Conservation (phyloP, 768 basidiomycete species). For the Auricularia auricula-judae region DNA sequence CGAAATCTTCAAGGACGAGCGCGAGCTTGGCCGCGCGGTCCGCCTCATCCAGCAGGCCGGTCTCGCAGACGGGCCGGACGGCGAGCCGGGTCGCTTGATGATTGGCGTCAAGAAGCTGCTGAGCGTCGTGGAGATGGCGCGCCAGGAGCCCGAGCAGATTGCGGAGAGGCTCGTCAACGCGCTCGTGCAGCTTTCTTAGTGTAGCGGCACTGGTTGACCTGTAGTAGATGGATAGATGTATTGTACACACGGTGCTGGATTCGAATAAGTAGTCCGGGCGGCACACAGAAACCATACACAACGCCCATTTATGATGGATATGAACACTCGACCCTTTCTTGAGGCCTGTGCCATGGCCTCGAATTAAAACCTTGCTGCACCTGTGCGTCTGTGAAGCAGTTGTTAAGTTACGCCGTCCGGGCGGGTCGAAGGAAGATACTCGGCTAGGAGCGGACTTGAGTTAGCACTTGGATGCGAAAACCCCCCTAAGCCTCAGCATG, state of each 20-base stretch:
- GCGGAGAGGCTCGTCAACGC: slow-evolving; percentile 58
- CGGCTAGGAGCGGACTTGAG: not conserved
- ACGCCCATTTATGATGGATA: too few relatives aligned
- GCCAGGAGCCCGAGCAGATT: slow-evolving; percentile 84
- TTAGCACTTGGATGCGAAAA: not conserved
- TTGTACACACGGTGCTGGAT: too few relatives aligned
- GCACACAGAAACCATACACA: too few relatives aligned
- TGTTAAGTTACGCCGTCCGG: too few relatives aligned
- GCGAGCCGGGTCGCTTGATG: slow-evolving; percentile 33
- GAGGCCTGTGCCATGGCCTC: too few relatives aligned
- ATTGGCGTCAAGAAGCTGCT: slow-evolving; percentile 93
- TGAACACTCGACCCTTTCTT: too few relatives aligned
- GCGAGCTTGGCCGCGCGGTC: slow-evolving; percentile 49
- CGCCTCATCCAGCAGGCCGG: slow-evolving; percentile 64
- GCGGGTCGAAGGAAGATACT: too few relatives aligned
- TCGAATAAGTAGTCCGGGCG: too few relatives aligned
- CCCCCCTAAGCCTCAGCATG: not conserved
- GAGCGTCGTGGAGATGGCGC: slow-evolving; percentile 88
- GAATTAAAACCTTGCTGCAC: too few relatives aligned
- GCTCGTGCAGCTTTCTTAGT: slow-evolving; percentile 17
- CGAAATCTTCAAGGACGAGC: slow-evolving; percentile 51
- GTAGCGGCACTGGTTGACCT: too few relatives aligned
- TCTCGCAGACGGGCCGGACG: slow-evolving; percentile 40
- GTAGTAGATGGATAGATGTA: too few relatives aligned
- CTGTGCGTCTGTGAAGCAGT: too few relatives aligned